Percentiles rank a stretch among this genome's conserved stretches.
phyloP scores from a whole-genome alignment of 2,329 filamentous ascomycete genomes.

The Cadophora sp. region DNA sequence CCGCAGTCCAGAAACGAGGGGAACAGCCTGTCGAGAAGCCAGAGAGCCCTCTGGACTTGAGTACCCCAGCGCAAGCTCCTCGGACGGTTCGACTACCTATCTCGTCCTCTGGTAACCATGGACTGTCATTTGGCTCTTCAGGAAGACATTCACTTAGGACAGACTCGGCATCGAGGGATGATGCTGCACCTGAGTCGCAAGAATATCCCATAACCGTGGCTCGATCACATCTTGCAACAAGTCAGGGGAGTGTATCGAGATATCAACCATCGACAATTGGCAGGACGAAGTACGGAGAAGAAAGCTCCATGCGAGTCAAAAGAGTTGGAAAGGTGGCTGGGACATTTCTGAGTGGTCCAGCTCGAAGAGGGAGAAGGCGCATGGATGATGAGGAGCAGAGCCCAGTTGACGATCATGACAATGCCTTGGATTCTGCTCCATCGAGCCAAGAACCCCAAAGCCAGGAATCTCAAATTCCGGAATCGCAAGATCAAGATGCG shows the following conservation, averaged over 20 bases:
- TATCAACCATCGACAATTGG: conserved; percentile 56
- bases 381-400: conserved; percentile 55
- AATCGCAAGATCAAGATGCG: conserved; percentile 28
- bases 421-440: conserved; percentile 41
- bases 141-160: conserved; percentile 36
- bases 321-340: conserved; percentile 77
- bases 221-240: conserved; percentile 54
- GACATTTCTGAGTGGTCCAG: conserved; percentile 80
- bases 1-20: conserved; percentile 36
- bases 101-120: conserved; percentile 37
- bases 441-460: conserved; percentile 43
- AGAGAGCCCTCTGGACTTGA: conserved; percentile 42
- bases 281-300: conserved; percentile 64
- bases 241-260: conserved; percentile 60
- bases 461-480: conserved; percentile 31
- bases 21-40: conserved; percentile 31
- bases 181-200: conserved; percentile 33
- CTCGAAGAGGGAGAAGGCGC: conserved; percentile 73
- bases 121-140: conserved; percentile 40
- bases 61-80: conserved; percentile 42
- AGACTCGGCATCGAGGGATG: conserved; percentile 35
- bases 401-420: conserved; percentile 44
- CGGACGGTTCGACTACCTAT: conserved; percentile 42
- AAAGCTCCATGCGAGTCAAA: conserved; percentile 80
- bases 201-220: conserved; percentile 54